Conservation (phyloP, 106 monocot species). For the Platanthera zijinensis region DNA sequence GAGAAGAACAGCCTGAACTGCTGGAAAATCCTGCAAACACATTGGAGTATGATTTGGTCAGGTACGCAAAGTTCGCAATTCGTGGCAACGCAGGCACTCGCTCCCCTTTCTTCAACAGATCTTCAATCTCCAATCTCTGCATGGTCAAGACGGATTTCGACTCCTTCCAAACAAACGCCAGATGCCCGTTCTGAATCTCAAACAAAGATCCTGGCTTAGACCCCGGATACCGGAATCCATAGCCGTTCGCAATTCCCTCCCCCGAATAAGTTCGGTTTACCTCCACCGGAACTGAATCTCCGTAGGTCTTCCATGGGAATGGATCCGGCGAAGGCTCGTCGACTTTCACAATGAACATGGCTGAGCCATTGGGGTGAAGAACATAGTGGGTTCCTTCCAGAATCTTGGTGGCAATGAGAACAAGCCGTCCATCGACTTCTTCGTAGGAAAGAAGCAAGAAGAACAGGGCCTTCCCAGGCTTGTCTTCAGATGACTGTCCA, state of each 20-base stretch:
- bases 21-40: slow-evolving; percentile 44
- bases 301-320: slow-evolving; percentile 68
- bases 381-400: slow-evolving; percentile 87
- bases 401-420: slow-evolving; percentile 71
- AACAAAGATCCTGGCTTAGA: slow-evolving; percentile 80
- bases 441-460: slow-evolving; percentile 69
- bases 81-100: slow-evolving; percentile 49
- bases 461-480: slow-evolving; percentile 68
- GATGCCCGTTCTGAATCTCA: slow-evolving; percentile 44
- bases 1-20: slow-evolving; percentile 22
- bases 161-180: slow-evolving; percentile 90
- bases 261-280: slow-evolving; percentile 41
- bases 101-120: slow-evolving; percentile 67
- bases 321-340: slow-evolving; percentile 38
- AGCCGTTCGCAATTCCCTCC: slow-evolving; percentile 78
- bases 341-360: slow-evolving; percentile 72
- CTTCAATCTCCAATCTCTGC: slow-evolving; percentile 62
- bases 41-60: slow-evolving; percentile 84
- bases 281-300: slow-evolving; percentile 24
- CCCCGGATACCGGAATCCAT: slow-evolving; percentile 80
- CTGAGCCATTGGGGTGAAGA: slow-evolving; percentile 85
- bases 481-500: slow-evolving; percentile 26
- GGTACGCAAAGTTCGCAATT: slow-evolving; percentile 62
- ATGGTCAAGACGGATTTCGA: slow-evolving; percentile 53
- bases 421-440: slow-evolving; percentile 27